These are phyloP conservation scores for Candida alai DNA, from an alignment of 805 yeast species.

Conservation along the genomic window DNA sequence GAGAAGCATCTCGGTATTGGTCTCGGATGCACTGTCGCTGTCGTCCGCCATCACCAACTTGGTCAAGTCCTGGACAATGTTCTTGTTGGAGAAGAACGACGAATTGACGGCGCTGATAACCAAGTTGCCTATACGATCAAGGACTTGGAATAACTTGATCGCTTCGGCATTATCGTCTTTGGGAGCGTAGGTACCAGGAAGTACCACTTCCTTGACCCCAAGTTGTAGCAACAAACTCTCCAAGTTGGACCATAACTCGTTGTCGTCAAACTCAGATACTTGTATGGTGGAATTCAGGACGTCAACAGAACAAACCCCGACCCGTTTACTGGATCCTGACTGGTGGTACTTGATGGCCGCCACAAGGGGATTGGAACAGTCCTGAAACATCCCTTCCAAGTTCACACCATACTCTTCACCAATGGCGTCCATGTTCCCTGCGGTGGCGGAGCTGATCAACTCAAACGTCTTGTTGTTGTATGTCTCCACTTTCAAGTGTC, in stretches of 20 bases:
- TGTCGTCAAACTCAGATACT: slow-evolving; percentile 76
- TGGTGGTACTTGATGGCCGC: slow-evolving; percentile 36
- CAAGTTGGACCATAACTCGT: slow-evolving; percentile 79
- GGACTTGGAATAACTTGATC: slow-evolving; percentile 62
- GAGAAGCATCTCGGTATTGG: slow-evolving; percentile 41
- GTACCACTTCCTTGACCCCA: slow-evolving; percentile 80
- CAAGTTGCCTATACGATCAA: slow-evolving; percentile 71
- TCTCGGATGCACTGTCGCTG: slow-evolving; percentile 21
- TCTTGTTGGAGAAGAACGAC: slow-evolving; percentile 57
- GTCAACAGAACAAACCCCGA: slow-evolving; percentile 82
- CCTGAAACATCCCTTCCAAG: slow-evolving; percentile 59
- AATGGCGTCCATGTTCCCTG: slow-evolving; percentile 74
- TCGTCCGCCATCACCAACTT: slow-evolving; percentile 49
- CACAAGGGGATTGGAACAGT: slow-evolving; percentile 37
- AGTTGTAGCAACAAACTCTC: slow-evolving; percentile 85
- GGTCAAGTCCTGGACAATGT: slow-evolving; percentile 74
- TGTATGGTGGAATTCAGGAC: slow-evolving; percentile 64
- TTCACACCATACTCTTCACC: slow-evolving; percentile 35
- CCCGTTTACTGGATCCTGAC: slow-evolving; percentile 39
- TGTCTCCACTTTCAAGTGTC: slow-evolving; percentile 75
- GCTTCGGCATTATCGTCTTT: slow-evolving; percentile 45
- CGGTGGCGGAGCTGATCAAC: slow-evolving; percentile 63
- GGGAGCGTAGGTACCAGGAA: slow-evolving; percentile 44
- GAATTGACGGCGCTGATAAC: slow-evolving; percentile 60
- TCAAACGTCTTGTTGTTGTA: slow-evolving; percentile 63